phyloP scores from a whole-genome alignment of 371 early-diverging fungal species.

The Rhizopus stolonifer region DNA sequence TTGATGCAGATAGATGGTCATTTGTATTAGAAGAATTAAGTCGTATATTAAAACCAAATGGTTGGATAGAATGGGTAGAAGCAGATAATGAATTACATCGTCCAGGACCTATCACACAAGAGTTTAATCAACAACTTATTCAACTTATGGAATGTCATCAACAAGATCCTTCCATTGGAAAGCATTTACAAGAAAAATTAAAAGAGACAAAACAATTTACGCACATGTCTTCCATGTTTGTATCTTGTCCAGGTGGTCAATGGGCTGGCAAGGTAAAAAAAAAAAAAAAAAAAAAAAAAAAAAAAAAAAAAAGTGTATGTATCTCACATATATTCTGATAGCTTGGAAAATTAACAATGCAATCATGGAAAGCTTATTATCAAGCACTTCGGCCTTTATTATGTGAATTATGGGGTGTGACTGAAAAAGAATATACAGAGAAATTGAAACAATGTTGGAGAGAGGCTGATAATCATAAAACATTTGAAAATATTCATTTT shows the following conservation, averaged over 20 bases:
- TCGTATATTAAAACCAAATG: conserved; percentile 47
- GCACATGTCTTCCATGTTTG: conserved; percentile 30
- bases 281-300: not conserved
- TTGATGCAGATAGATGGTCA: conserved; percentile 33
- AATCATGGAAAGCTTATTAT: conserved; percentile 48
- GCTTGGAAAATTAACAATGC: conserved; percentile 47
- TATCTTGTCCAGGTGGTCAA: conserved; percentile 53
- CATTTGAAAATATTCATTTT: conserved; percentile 55
- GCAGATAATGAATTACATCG: conserved; percentile 40
- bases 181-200: conserved; percentile 28
- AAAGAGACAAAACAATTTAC: conserved; percentile 17
- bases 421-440: conserved; percentile 29
- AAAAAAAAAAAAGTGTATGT: not conserved
- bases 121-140: conserved; percentile 31
- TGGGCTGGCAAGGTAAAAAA: conserved; percentile 51
- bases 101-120: conserved; percentile 37
- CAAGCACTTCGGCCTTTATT: conserved; percentile 39
- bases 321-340: no score
- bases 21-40: conserved; percentile 28
- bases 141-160: conserved; percentile 25
- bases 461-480: conserved; percentile 49
- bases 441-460: conserved; percentile 34
- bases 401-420: conserved; percentile 26
- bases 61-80: conserved; percentile 48
- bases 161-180: conserved; percentile 37